These are phyloP conservation scores for Candida rishiriensis DNA, from an alignment of 805 yeast genomes.

Conservation along the genomic window DNA sequence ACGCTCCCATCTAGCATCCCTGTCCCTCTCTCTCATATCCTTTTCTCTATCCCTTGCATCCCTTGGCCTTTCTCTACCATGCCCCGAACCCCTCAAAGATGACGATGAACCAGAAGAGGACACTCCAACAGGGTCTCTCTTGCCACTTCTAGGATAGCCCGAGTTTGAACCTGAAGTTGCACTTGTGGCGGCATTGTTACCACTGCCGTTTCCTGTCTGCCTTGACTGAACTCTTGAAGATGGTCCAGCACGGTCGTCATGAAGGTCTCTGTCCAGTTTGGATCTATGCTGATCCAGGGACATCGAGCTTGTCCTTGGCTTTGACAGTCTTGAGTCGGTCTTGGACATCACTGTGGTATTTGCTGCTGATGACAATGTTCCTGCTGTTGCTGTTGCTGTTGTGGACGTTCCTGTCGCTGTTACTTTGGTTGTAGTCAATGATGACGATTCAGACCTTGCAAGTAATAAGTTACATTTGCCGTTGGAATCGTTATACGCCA, in stretches of 20 bases:
- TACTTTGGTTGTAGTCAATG: background rate
- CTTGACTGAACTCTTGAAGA: too few relatives aligned
- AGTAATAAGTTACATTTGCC: constrained; percentile 14
- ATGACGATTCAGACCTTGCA: constrained; percentile 6
- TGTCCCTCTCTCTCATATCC: constrained; percentile 1
- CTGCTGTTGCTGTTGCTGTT: background rate
- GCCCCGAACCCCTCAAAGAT: background rate
- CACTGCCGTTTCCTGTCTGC: background rate
- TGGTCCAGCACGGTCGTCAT: too few relatives aligned
- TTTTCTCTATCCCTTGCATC: constrained; percentile 2
- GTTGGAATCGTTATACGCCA: constrained; percentile 16
- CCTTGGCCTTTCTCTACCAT: constrained; percentile 2
- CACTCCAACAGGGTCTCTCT: too few relatives aligned
- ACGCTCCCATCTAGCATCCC: background rate
- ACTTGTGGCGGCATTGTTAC: background rate
- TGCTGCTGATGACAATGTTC: background rate
- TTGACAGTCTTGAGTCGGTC: background rate
- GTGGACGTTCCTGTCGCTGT: background rate
- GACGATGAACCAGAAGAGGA: background rate
- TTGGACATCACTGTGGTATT: background rate
- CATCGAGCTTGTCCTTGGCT: too few relatives aligned
- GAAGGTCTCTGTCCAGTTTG: too few relatives aligned
- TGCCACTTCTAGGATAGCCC: constrained; percentile 1
- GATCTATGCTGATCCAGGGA: too few relatives aligned
- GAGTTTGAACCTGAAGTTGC: background rate